Evolutionary conservation across 2,329 filamentous ascomycete species (phyloP).

Genomic region (Zymoseptoria crescenta): DNA sequence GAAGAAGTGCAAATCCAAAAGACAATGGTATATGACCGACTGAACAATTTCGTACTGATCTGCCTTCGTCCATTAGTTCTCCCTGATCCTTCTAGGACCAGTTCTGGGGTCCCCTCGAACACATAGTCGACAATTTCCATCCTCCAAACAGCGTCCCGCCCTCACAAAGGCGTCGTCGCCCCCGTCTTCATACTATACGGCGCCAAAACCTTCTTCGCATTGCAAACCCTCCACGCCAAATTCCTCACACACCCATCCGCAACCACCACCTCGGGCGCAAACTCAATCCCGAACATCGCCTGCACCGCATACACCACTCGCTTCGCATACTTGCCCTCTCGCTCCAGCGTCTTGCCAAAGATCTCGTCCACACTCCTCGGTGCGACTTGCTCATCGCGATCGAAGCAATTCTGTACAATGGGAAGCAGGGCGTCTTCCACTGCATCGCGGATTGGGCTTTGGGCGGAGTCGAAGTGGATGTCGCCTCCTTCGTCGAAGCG

Average conservation of each 20-base stretch:
- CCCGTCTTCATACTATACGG: conserved; percentile 45
- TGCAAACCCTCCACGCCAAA: conserved; percentile 87
- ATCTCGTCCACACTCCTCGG: conserved; percentile 69
- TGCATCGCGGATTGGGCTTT: conserved; percentile 51
- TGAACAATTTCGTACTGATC: not conserved
- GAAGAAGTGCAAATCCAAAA: not conserved
- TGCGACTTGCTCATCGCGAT: conserved; percentile 83
- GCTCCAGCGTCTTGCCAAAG: conserved; percentile 77
- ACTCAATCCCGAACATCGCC: conserved; percentile 94
- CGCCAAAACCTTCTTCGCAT: conserved; percentile 81
- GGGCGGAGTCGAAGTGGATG: conserved; percentile 29
- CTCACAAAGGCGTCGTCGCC: conserved; percentile 21
- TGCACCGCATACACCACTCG: conserved; percentile 89
- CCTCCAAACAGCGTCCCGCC: not conserved
- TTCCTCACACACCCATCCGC: conserved; percentile 87
- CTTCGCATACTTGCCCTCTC: conserved; percentile 81
- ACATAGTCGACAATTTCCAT: not conserved
- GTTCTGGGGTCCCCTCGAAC: too few relatives aligned
- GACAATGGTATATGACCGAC: not conserved
- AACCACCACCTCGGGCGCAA: conserved; percentile 83
- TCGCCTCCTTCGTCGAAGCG: conserved; percentile 70
- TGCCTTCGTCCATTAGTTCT: too few relatives aligned
- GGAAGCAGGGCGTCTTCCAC: conserved; percentile 74
- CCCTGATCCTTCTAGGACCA: not conserved
- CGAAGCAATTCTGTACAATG: conserved; percentile 83